phyloP scores from a whole-genome alignment of 2,329 filamentous ascomycete species.

The Colletotrichum falcatum region DNA sequence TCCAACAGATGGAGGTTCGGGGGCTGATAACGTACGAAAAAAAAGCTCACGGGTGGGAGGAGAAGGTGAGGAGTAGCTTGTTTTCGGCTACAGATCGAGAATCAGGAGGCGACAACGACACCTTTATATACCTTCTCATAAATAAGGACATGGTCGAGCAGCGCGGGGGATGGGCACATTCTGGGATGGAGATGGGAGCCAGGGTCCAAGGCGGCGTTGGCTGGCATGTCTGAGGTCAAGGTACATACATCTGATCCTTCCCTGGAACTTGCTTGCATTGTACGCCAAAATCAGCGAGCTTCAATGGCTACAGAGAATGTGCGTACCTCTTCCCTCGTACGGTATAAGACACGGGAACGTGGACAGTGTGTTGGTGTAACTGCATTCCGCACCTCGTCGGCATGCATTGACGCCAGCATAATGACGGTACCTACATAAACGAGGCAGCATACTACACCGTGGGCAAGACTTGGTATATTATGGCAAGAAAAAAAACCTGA shows the following conservation, averaged over 20 bases:
- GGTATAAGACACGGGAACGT: constrained; percentile 7
- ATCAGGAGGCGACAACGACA: constrained; percentile 2
- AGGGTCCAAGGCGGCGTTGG: constrained; percentile 26
- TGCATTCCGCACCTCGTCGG: constrained; percentile 25
- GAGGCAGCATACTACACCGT: constrained; percentile 17
- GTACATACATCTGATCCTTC: constrained; percentile 29
- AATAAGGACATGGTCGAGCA: constrained; percentile 11
- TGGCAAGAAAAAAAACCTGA: background rate
- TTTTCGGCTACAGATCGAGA: background rate
- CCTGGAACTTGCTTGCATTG: constrained; percentile 15
- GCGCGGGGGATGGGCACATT: constrained; percentile 34
- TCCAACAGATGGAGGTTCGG: background rate
- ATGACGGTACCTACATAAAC: constrained; percentile 34
- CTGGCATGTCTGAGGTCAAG: constrained; percentile 37
- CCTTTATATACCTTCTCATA: constrained; percentile 25
- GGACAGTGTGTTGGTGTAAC: constrained; percentile 6
- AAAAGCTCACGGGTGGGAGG: constrained; percentile 5
- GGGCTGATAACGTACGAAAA: background rate
- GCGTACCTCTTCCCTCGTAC: constrained; percentile 2
- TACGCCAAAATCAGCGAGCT: constrained; percentile 19
- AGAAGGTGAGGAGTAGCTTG: constrained; percentile 14
- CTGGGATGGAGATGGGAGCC: constrained; percentile 24
- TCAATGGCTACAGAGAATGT: constrained; percentile 17
- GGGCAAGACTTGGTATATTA: background rate
- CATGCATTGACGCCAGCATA: constrained; percentile 23